Conservation (phyloP, 2,329 filamentous ascomycete genomes). For the Microcera coccophila region DNA sequence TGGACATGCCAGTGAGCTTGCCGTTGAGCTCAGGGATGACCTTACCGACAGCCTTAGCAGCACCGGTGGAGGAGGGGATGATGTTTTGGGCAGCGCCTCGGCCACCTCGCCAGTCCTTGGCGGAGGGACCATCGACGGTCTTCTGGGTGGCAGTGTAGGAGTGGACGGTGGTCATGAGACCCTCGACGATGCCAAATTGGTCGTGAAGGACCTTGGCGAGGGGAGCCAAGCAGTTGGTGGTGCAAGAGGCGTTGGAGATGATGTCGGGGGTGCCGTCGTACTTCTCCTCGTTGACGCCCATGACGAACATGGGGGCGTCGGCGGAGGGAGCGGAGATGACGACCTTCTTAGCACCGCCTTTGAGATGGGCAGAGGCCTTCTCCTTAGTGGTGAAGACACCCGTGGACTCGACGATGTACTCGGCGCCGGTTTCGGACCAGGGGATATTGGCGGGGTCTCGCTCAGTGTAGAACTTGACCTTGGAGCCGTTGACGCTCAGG, state of each 20-base stretch:
- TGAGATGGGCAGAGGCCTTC: slow-evolving; percentile 90
- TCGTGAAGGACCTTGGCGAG: slow-evolving; percentile 99
- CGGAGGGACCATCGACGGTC: slow-evolving; percentile 95
- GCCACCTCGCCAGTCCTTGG: slow-evolving; percentile 99
- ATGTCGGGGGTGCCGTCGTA: slow-evolving; percentile 90
- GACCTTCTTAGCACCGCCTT: slow-evolving; percentile 97
- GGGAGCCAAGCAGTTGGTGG: slow-evolving; percentile 99
- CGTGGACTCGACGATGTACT: slow-evolving; percentile 96
- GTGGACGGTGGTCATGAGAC: slow-evolving; percentile 99
- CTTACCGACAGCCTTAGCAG: slow-evolving; percentile 99
- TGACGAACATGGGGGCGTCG: slow-evolving; percentile 99
- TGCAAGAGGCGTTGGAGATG: slow-evolving; percentile 99
- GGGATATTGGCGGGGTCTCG: slow-evolving; percentile 84
- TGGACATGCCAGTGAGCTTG: slow-evolving; percentile 99
- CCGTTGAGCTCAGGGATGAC: slow-evolving; percentile 97
- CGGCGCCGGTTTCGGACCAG: slow-evolving; percentile 81
- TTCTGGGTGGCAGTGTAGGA: slow-evolving; percentile 99
- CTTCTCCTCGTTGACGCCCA: slow-evolving; percentile 94
- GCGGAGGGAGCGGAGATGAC: slow-evolving; percentile 87
- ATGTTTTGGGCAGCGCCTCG: slow-evolving; percentile 99
- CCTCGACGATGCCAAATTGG: slow-evolving; percentile 96
- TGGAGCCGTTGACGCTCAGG: slow-evolving; percentile 91
- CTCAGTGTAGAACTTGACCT: slow-evolving; percentile 91
- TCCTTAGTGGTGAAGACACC: slow-evolving; percentile 99
- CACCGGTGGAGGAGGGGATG: slow-evolving; percentile 98